Evolutionary conservation across 2,329 filamentous ascomycete species (phyloP).

Genomic region (Fusarium sp.): DNA sequence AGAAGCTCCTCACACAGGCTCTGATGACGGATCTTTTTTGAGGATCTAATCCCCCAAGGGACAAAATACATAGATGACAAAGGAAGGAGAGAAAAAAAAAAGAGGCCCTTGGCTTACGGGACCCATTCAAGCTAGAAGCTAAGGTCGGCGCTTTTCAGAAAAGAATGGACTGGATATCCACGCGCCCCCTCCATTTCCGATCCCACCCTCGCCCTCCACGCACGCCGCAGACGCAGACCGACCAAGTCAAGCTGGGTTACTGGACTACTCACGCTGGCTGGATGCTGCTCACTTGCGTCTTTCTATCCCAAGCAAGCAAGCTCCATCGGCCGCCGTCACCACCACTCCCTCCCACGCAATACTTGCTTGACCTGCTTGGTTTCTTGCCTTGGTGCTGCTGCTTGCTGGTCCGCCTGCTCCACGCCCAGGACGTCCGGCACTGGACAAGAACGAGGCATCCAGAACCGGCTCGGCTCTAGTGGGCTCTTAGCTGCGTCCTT

Average conservation of each 20-base stretch:
- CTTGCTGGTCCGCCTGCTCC: conserved; percentile 18
- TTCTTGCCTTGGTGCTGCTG: conserved; percentile 11
- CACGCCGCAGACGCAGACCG: conserved; percentile 15
- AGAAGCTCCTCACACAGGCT: conserved; percentile 5
- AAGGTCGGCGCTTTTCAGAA: conserved; percentile 21
- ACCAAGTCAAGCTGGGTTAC: not conserved
- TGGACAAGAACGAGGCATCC: conserved; percentile 11
- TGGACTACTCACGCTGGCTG: not conserved
- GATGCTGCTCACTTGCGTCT: conserved; percentile 1
- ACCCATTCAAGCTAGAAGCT: conserved; percentile 25
- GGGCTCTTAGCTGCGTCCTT: conserved; percentile 28
- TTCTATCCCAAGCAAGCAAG: conserved; percentile 3
- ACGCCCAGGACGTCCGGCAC: conserved; percentile 27
- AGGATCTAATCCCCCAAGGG: not conserved
- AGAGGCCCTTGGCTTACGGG: conserved; percentile 16
- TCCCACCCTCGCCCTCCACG: conserved; percentile 28
- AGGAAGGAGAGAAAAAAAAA: conserved; percentile 3
- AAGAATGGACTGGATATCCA: conserved; percentile 10
- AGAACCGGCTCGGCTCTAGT: conserved; percentile 21
- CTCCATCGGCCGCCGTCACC: conserved; percentile 28
- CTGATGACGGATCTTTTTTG: not conserved
- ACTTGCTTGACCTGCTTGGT: conserved; percentile 5
- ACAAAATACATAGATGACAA: not conserved
- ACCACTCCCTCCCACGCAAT: conserved; percentile 19
- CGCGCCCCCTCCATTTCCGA: conserved; percentile 35